Base-by-base conservation (phyloP, 2,329 filamentous ascomycete species). In the Ophiostoma sp. region DNA sequence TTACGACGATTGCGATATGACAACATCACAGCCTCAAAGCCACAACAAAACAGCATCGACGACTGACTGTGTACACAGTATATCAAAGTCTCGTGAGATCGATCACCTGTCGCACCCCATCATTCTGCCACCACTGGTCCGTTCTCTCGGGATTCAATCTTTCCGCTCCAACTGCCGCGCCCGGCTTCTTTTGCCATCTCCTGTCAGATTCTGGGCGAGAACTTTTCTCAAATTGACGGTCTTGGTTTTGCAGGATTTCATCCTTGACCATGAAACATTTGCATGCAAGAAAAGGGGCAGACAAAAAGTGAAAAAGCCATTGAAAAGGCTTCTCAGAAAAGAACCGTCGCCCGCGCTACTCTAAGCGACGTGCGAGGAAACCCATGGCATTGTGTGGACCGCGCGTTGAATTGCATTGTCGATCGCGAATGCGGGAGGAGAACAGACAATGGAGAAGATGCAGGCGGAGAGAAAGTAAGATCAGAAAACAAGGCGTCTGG, bases 381-480 rank as follows among this genome's bases (percentile, higher is more conserved):
- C 48, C 66, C 19, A 69, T 39, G 31, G n/a, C 25, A 39, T 69
- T n/a, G 66, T 69, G 50, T 55, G 66, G 66, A 52, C 48, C 66
- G 66, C 19, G 48, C 5, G 42, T 45, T 55, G 33, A 19, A 39
- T 69, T 69, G 48, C 66, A 22, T 48, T 69, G 66, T 48, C 17
- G 66, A 69, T 69, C 66, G 19, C 61, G 36, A 45, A 22, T n/a
- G 22, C 36, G n/a, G 61, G 61, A 42, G 33, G 57, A 33, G 57
- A 25, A 55, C 8, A 55, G n/a, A 48, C 42, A 48, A 48, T 48
- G 42, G 50, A 55, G 50, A 55, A 28, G 22, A 55, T 8, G 50
- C 17, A 50, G 45, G 45, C 1, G 17, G 19, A 17, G 19, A 39
- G 19, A n/a, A 57, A 9, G 59, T 1, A 22, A 28, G n/a, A 15